Percentiles rank a stretch among this genome's conserved stretches.
phyloP scores from a whole-genome alignment of 805 yeast species.

The Clavispora asparagi region DNA sequence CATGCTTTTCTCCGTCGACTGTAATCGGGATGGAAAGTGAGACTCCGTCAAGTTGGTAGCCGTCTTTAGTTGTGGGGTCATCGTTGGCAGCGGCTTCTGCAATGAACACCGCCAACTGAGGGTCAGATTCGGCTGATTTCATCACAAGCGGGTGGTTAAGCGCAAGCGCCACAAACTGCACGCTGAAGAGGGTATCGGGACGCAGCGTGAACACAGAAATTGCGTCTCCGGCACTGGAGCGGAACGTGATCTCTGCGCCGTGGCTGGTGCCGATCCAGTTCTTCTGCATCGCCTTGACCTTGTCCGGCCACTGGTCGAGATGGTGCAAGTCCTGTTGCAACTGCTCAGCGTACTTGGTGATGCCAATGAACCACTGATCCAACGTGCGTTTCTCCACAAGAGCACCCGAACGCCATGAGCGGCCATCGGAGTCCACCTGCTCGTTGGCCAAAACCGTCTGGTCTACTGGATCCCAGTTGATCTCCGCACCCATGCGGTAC shows the following conservation, averaged over 20 bases:
- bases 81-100: conserved; percentile 42
- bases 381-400: conserved; percentile 74
- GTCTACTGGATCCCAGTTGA: conserved; percentile 98
- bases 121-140: conserved; percentile 32
- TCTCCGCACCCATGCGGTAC: conserved; percentile 78
- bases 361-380: conserved; percentile 92
- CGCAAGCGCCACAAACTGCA: conserved; percentile 78
- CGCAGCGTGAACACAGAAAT: conserved; percentile 77
- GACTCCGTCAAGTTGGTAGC: conserved; percentile 45
- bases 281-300: conserved; percentile 84
- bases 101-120: conserved; percentile 44
- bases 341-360: conserved; percentile 72
- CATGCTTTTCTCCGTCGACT: conserved; percentile 15
- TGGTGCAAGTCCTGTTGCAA: conserved; percentile 58
- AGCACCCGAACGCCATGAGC: conserved; percentile 98
- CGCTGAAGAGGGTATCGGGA: conserved; percentile 81
- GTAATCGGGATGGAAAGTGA: conserved; percentile 57
- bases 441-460: conserved; percentile 92
- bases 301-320: conserved; percentile 77
- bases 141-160: conserved; percentile 59
- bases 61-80: conserved; percentile 39
- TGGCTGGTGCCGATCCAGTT: conserved; percentile 91
- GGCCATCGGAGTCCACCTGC: conserved; percentile 87
- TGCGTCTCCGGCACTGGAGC: conserved; percentile 15
- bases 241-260: conserved; percentile 69